These are phyloP conservation scores for Neobulgaria alba DNA, from an alignment of 2,329 filamentous ascomycete species.

Conservation along the genomic window DNA sequence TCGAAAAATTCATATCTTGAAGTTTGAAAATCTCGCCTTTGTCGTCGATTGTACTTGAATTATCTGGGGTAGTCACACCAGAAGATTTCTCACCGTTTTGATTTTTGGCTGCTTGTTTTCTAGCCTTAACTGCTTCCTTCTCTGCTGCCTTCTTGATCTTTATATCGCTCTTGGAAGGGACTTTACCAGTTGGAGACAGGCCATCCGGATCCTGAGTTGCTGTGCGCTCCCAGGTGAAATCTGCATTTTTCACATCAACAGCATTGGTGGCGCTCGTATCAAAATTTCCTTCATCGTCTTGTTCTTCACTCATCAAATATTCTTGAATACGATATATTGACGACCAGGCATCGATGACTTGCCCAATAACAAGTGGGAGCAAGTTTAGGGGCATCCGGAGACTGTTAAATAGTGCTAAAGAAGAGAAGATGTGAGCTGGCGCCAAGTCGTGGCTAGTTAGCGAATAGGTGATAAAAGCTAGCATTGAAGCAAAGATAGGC, in stretches of 20 bases:
- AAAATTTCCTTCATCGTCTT: conserved; percentile 56
- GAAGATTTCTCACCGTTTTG: conserved; percentile 29
- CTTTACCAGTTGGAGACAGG: conserved; percentile 40
- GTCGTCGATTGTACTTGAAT: conserved; percentile 47
- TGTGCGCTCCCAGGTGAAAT: conserved; percentile 80
- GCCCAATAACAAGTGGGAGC: conserved; percentile 78
- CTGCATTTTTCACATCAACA: conserved; percentile 61
- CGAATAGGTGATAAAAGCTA: conserved; percentile 81
- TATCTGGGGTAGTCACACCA: conserved; percentile 39
- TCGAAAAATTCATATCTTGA: conserved; percentile 55
- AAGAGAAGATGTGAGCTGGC: conserved; percentile 82
- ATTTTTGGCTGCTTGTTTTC: conserved; percentile 34
- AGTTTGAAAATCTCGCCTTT: conserved; percentile 61
- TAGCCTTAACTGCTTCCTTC: conserved; percentile 34
- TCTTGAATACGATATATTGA: conserved; percentile 81
- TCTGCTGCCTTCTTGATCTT: conserved; percentile 34
- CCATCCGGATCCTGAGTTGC: conserved; percentile 45
- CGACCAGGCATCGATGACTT: conserved; percentile 81
- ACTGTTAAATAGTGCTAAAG: conserved; percentile 85
- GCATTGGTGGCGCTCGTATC: conserved; percentile 54
- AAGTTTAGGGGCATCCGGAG: conserved; percentile 85
- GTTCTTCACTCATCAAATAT: conserved; percentile 80
- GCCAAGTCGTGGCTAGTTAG: conserved; percentile 57
- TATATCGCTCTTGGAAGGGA: conserved; percentile 38
- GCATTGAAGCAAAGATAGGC: conserved; percentile 90